Conservation (phyloP, 352 stramenopile species). For the Globisporangium cystogenes region DNA sequence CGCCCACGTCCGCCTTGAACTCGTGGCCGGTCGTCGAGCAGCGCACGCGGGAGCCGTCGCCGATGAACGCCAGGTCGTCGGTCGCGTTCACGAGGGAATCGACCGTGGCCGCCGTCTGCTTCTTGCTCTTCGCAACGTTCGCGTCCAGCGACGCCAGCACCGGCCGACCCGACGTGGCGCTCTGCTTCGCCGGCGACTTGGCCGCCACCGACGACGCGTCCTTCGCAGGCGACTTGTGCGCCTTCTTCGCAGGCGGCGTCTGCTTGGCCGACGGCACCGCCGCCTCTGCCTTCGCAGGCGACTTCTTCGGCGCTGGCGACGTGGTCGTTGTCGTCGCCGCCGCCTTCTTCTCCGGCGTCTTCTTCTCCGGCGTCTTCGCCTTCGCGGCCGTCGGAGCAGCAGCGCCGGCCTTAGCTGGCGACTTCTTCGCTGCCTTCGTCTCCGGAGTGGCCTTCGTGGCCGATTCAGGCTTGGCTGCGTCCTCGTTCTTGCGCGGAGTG, state of each 20-base stretch:
- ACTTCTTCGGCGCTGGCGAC: constrained; percentile 6
- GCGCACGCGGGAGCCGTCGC: constrained; percentile 36
- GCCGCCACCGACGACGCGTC: constrained; percentile 3
- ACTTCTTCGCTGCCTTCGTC: constrained; percentile 4
- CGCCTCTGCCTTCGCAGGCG: background rate
- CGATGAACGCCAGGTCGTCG: constrained; percentile 37
- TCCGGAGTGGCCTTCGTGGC: constrained; percentile 6
- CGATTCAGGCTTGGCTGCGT: constrained; percentile 3
- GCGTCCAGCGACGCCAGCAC: constrained; percentile 11
- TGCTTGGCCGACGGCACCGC: constrained; percentile 4
- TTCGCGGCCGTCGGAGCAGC: background rate
- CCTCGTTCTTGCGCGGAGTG: constrained; percentile 3
- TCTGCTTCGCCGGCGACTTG: constrained; percentile 12
- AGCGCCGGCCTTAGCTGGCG: background rate
- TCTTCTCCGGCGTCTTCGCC: constrained; percentile 12
- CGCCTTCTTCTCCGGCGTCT: constrained; percentile 12
- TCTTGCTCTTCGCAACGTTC: constrained; percentile 14
- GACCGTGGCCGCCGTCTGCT: constrained; percentile 25
- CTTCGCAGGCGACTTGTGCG: background rate
- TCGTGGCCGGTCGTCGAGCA: constrained; percentile 62
- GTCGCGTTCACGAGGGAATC: constrained; percentile 33
- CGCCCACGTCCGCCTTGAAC: constrained; percentile 49
- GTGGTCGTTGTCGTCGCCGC: background rate
- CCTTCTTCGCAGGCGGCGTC: constrained; percentile 6
- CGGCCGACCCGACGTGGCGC: constrained; percentile 6